Conservation (phyloP, 2,329 filamentous ascomycete species). For the Diplodia seriata region DNA sequence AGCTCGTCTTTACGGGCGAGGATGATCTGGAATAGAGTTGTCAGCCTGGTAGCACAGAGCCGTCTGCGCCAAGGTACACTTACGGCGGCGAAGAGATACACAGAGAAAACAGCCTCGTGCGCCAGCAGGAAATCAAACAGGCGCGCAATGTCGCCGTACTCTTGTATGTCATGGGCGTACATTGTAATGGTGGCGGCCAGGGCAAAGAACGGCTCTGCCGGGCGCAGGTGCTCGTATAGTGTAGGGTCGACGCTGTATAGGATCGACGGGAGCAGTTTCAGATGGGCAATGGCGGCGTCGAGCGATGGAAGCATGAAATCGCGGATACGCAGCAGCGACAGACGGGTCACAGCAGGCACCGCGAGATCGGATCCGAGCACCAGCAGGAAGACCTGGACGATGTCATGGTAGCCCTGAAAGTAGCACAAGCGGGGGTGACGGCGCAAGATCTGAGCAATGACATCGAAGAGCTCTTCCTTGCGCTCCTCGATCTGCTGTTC, state of each 20-base stretch:
- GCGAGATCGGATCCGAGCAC: conserved; percentile 73
- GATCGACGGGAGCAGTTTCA: conserved; percentile 86
- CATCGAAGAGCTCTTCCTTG: conserved; percentile 76
- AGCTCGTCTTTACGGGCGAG: conserved; percentile 81
- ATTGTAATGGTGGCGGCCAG: conserved; percentile 92
- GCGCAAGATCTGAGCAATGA: conserved; percentile 83
- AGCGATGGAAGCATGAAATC: conserved; percentile 97
- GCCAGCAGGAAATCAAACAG: conserved; percentile 93
- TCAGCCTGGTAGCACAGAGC: conserved; percentile 24
- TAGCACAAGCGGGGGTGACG: conserved; percentile 85
- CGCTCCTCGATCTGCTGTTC: conserved; percentile 71
- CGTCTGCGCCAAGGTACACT: conserved; percentile 29
- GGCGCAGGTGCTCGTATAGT: conserved; percentile 76
- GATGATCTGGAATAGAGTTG: conserved; percentile 66
- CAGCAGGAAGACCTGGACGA: conserved; percentile 91
- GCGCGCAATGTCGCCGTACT: conserved; percentile 85
- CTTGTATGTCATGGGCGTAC: conserved; percentile 94
- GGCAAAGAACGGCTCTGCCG: conserved; percentile 87
- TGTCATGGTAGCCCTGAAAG: conserved; percentile 99
- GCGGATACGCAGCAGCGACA: conserved; percentile 87
- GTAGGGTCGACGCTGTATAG: conserved; percentile 73
- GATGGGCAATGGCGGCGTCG: conserved; percentile 78
- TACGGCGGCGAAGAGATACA: conserved; percentile 81
- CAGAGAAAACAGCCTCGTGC: conserved; percentile 81
- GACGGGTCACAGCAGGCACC: conserved; percentile 71